Evolutionary conservation across 768 basidiomycete genomes (phyloP).

Genomic region (Rhizopogon vesiculosus): DNA sequence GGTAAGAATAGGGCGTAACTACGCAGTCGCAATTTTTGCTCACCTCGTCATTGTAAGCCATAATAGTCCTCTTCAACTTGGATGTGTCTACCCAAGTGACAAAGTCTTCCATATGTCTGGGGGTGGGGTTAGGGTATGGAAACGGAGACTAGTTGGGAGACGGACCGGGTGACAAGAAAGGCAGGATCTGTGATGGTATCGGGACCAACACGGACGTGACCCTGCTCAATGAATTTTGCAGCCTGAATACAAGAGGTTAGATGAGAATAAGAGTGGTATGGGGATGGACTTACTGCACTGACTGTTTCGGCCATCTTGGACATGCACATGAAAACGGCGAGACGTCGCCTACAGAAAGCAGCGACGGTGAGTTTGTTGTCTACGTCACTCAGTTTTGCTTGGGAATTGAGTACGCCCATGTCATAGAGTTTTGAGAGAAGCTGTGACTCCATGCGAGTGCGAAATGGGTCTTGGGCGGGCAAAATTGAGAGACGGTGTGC

Average conservation of each 20-base stretch:
- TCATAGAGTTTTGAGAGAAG: conserved; percentile 95
- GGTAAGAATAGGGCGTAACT: conserved; percentile 10
- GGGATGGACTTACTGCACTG: conserved; percentile 64
- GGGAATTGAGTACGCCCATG: conserved; percentile 85
- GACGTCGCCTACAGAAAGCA: conserved; percentile 85
- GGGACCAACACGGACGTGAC: conserved; percentile 95
- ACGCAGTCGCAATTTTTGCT: conserved; percentile 9
- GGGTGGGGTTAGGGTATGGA: conserved; percentile 2
- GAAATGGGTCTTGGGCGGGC: conserved; percentile 85
- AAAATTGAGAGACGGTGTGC: conserved; percentile 86
- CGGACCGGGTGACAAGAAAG: conserved; percentile 84
- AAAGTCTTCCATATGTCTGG: conserved; percentile 96
- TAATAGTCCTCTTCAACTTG: conserved; percentile 92
- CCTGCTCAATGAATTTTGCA: conserved; percentile 96
- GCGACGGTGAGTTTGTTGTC: conserved; percentile 94
- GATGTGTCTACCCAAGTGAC: conserved; percentile 99
- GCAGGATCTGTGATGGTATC: conserved; percentile 96
- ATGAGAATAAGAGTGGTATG: conserved; percentile 4
- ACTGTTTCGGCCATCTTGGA: conserved; percentile 96
- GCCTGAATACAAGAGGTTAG: conserved; percentile 50
- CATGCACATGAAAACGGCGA: conserved; percentile 91
- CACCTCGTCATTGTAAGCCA: conserved; percentile 96
- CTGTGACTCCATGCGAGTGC: conserved; percentile 77
- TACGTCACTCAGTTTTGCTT: conserved; percentile 88
- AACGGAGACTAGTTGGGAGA: not conserved